Percentiles rank a stretch among this genome's conserved stretches.
These are phyloP conservation scores for Aspergillus panamensis DNA, from an alignment of 495 filamentous ascomycete species.

Conservation along the genomic window DNA sequence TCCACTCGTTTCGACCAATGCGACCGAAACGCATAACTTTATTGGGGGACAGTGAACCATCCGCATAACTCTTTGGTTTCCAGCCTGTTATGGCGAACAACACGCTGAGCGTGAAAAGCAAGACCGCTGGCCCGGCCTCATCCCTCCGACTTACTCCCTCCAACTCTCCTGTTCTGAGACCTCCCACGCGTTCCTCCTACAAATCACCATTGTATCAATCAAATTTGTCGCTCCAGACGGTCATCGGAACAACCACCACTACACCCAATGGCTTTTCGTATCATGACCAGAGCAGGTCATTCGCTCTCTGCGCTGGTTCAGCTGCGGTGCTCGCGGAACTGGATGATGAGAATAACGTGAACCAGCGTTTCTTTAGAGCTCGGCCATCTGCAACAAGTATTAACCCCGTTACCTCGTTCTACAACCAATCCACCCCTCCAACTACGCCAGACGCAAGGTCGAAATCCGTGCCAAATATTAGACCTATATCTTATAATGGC, in stretches of 20 bases:
- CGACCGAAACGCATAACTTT: constrained; percentile 18
- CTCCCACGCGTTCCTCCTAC: constrained; percentile 59
- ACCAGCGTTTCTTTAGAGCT: constrained; percentile 87
- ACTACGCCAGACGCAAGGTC: constrained; percentile 42
- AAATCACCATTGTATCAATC: constrained; percentile 48
- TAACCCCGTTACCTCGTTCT: constrained; percentile 51
- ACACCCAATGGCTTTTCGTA: constrained; percentile 85
- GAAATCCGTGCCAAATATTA: constrained; percentile 33
- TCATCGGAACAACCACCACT: constrained; percentile 83
- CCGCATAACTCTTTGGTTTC: constrained; percentile 8
- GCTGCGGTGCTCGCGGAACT: constrained; percentile 87
- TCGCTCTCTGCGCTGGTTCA: constrained; percentile 89
- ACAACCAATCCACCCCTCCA: constrained; percentile 60
- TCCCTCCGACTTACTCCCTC: constrained; percentile 73
- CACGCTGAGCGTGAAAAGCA: constrained; percentile 37
- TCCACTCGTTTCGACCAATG: constrained; percentile 14
- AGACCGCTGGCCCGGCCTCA: constrained; percentile 31
- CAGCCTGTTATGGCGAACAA: constrained; percentile 36
- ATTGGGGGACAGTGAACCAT: constrained; percentile 29
- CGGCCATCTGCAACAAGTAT: constrained; percentile 72
- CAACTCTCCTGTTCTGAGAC: constrained; percentile 67
- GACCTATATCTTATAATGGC: constrained; percentile 28
- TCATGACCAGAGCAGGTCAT: constrained; percentile 62
- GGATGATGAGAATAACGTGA: constrained; percentile 64
- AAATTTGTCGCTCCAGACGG: constrained; percentile 68